Base-by-base conservation (phyloP, 2,329 filamentous ascomycete genomes). In the Zarea fungicola region DNA sequence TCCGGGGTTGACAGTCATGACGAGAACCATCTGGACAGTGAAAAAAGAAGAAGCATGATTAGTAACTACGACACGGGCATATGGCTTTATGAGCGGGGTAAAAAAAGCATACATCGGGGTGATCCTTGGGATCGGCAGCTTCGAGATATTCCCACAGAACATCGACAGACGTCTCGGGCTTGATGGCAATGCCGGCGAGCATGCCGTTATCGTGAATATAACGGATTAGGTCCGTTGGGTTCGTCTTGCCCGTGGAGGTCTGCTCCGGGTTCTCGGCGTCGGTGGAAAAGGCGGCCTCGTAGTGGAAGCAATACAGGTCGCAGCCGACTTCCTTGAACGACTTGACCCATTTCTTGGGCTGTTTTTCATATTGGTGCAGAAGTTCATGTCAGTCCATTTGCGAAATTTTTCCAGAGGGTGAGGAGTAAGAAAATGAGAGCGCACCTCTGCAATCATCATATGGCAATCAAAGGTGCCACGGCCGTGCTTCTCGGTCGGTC, bases 271-370 rank as follows among this genome's bases (percentile, higher is more conserved):
- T 82, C 63, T 91, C 89, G 60, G 91, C 90, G 29, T 87, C 89
- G 36, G 87, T 88, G 43, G 89, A 95, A 57, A 93, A 80, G 55
- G 93, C 93, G 22, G 93, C 93, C 73, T 99, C 93, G 71, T 97
- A 97, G 76, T 99, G 93, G 77, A 99, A 99, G 77, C 93, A 97
- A 76, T 99, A 99, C n/a, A 99, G 78, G 68, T 99, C 90, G 70
- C 91, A 96, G 47, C 93, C 93, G 52, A 90, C 93, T 46, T 87
- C 84, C 67, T 93, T 83, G 75, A 99, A 97, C 54, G 95, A 89
- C 64, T 87, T 88, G 60, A 96, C 91, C 93, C 93, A 99, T 77
- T 90, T 91, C 77, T 97, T 95, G 58, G 93, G 93, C 91, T 93
- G 58, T 56, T 31, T n/a, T n/a, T n/a, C n/a, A n/a, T n/a, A n/a